Evolutionary conservation across 768 basidiomycete species (phyloP).

Genomic region (Paxillus rubicundulus): DNA sequence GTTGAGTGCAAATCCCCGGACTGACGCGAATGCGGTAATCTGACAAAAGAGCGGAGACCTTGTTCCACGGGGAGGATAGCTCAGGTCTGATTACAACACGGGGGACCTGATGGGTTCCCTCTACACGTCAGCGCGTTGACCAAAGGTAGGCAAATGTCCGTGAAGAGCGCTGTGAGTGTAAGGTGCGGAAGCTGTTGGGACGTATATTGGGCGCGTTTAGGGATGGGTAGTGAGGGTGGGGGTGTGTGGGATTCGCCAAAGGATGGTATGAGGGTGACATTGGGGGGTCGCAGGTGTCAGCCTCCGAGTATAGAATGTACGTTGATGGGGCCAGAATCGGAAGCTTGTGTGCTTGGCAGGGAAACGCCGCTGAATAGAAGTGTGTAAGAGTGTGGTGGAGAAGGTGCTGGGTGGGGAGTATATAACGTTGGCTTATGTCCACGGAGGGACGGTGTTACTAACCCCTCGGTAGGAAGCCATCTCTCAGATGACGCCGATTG

Average conservation of each 20-base stretch:
- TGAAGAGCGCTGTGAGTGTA: conserved; percentile 14
- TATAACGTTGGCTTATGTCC: conserved; percentile 24
- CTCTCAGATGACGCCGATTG: not conserved
- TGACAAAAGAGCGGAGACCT: not conserved
- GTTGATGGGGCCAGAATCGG: not conserved
- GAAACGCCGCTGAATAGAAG: not conserved
- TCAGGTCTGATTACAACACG: not conserved
- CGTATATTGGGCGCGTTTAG: not conserved
- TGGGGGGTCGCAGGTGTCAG: not conserved
- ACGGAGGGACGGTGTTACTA: conserved; percentile 19
- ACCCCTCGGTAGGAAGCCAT: conserved; percentile 11
- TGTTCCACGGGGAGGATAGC: not conserved
- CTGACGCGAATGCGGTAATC: not conserved
- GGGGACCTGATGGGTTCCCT: not conserved
- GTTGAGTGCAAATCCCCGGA: conserved; percentile 21
- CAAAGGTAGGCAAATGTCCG: no score
- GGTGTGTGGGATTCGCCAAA: conserved; percentile 1
- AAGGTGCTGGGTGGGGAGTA: not conserved
- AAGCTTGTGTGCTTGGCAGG: not conserved
- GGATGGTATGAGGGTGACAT: not conserved
- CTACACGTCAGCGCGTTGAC: not conserved
- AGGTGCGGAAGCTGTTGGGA: not conserved
- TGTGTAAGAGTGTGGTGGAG: not conserved
- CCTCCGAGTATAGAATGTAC: not conserved
- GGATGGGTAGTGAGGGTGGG: not conserved